A percentile compares a stretch with the other conserved stretches of the same genome.
Conservation (phyloP, 345 rosid species). For the Murraya paniculata region DNA sequence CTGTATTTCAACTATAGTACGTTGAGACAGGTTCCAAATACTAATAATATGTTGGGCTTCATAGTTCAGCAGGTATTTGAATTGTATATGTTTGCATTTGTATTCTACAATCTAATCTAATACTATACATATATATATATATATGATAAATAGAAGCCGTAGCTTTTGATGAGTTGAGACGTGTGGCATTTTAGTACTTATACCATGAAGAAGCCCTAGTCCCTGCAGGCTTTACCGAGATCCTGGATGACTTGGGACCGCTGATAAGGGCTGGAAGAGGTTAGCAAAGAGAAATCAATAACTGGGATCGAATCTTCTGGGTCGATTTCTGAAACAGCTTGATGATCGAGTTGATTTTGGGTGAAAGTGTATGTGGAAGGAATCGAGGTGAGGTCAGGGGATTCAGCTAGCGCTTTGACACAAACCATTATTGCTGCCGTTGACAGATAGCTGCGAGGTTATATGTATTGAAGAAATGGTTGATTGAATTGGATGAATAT, state of each 20-base stretch:
- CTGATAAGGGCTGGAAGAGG: constrained; percentile 27
- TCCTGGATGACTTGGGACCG: constrained; percentile 29
- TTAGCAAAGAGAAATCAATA: constrained; percentile 48
- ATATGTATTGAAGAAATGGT: too few species aligned
- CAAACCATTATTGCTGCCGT: background rate
- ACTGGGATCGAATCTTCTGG: constrained; percentile 36
- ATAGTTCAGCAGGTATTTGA: too few species aligned
- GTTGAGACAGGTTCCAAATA: too few species aligned
- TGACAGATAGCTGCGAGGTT: background rate
- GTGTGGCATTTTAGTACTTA: too few species aligned
- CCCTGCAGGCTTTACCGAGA: constrained; percentile 50
- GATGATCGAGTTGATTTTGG: background rate
- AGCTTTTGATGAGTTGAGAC: background rate
- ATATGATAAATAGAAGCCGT: too few species aligned
- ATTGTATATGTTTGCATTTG: too few species aligned
- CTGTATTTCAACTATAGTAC: too few species aligned
- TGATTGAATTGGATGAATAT: too few species aligned
- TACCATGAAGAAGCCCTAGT: constrained; percentile 72
- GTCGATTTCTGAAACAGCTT: constrained; percentile 7
- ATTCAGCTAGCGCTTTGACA: constrained; percentile 33
- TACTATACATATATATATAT: too few species aligned
- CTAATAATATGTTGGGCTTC: too few species aligned
- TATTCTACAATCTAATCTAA: too few species aligned
- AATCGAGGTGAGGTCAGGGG: constrained; percentile 27
- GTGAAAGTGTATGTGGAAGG: constrained; percentile 24